These are phyloP conservation scores for Metschnikowia cerradonensis DNA, from an alignment of 805 yeast species.

Conservation along the genomic window DNA sequence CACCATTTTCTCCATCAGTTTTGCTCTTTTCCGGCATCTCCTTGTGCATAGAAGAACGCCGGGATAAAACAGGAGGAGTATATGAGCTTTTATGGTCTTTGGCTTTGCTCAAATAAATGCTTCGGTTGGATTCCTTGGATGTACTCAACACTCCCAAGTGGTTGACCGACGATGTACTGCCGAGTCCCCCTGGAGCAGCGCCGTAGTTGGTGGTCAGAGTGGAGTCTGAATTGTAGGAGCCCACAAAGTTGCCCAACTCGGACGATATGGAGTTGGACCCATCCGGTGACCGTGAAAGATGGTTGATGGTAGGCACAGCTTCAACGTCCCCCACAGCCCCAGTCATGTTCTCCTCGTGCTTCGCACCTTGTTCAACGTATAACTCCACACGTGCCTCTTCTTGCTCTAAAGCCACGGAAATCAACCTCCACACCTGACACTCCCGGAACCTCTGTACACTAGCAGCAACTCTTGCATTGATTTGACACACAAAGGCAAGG, in stretches of 20 bases:
- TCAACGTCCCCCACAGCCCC: neutral
- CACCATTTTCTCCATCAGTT: no score
- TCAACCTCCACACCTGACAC: slow-evolving; percentile 59
- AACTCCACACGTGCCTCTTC: slow-evolving; percentile 22
- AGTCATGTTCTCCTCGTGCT: neutral
- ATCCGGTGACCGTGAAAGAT: slow-evolving; percentile 7
- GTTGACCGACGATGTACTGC: slow-evolving; percentile 11
- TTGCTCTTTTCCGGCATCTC: neutral
- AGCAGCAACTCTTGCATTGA: slow-evolving; percentile 55
- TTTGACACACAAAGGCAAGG: slow-evolving; percentile 50
- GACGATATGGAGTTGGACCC: slow-evolving; percentile 23
- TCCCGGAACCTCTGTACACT: slow-evolving; percentile 49
- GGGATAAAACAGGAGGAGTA: neutral
- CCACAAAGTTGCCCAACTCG: slow-evolving; percentile 38
- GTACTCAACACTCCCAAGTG: slow-evolving; percentile 11
- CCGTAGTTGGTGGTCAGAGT: slow-evolving; percentile 40
- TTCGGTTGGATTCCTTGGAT: slow-evolving; percentile 11
- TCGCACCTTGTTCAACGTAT: neutral
- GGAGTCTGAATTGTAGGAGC: slow-evolving; percentile 40
- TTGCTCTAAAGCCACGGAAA: slow-evolving; percentile 46
- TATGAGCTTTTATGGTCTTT: neutral
- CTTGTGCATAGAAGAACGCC: neutral
- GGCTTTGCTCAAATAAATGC: neutral
- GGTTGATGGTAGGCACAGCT: neutral
- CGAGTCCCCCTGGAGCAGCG: slow-evolving; percentile 12